These are phyloP conservation scores for Tetracladium setigerum DNA, from an alignment of 495 filamentous ascomycete species.

Conservation along the genomic window DNA sequence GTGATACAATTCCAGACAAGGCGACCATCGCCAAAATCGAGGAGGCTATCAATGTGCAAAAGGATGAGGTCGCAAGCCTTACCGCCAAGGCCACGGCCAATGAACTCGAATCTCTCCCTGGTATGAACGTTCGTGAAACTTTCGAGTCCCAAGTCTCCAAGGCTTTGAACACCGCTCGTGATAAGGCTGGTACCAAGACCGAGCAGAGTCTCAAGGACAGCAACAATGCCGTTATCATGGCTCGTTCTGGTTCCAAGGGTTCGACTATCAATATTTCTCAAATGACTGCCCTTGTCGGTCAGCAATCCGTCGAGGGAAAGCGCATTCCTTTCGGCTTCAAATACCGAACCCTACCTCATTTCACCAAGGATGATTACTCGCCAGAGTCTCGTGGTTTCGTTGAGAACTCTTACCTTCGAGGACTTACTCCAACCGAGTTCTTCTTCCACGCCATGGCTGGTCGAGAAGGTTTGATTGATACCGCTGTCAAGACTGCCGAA, in stretches of 20 bases:
- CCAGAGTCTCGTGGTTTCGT: conserved; percentile 96
- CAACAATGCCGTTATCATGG: conserved; percentile 96
- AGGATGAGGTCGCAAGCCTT: conserved; percentile 66
- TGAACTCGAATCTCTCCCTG: conserved; percentile 77
- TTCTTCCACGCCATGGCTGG: conserved; percentile 99
- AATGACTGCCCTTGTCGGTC: conserved; percentile 95
- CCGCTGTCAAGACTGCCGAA: conserved; percentile 97
- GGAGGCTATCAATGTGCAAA: conserved; percentile 66
- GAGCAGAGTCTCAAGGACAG: conserved; percentile 86
- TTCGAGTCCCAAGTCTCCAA: conserved; percentile 95
- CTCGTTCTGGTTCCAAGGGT: conserved; percentile 91
- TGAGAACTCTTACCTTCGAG: conserved; percentile 97
- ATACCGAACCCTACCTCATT: conserved; percentile 93
- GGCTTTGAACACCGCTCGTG: conserved; percentile 89
- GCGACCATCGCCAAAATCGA: conserved; percentile 77
- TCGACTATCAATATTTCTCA: conserved; percentile 99
- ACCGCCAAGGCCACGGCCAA: conserved; percentile 76
- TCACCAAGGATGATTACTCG: conserved; percentile 98
- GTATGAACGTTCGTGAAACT: conserved; percentile 97
- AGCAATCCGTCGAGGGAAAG: conserved; percentile 96
- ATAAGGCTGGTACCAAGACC: conserved; percentile 86
- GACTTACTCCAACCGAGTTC: conserved; percentile 91
- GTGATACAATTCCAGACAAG: conserved; percentile 90
- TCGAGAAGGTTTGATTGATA: conserved; percentile 99
- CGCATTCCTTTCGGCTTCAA: conserved; percentile 99